Evolutionary conservation across 2,329 filamentous ascomycete species (phyloP).

Genomic region (Pseudodiploospora longispora): DNA sequence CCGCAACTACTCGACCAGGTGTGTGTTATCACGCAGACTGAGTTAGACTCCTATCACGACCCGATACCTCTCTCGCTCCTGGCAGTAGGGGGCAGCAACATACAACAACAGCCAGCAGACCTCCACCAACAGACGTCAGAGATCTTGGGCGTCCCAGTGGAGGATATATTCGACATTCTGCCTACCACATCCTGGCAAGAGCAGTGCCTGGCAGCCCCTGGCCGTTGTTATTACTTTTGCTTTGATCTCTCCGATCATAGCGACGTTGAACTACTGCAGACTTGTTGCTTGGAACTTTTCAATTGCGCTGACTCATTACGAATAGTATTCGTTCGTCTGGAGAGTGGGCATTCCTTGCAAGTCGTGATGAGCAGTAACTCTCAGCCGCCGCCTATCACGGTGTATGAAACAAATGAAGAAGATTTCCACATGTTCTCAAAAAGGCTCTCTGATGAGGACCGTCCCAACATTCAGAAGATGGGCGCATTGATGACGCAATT

Average conservation of each 20-base stretch:
- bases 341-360: slow-evolving; percentile 12
- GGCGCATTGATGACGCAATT: too few species aligned
- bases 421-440: slow-evolving; percentile 10
- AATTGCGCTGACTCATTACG: too few species aligned
- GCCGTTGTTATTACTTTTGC: slow-evolving; percentile 15
- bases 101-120: too few species aligned
- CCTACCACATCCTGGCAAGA: slow-evolving; percentile 13
- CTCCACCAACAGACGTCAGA: too few species aligned
- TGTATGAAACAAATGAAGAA: neutral
- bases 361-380: slow-evolving; percentile 8
- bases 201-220: slow-evolving; percentile 4
- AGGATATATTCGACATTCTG: slow-evolving; percentile 10
- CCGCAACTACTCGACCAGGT: neutral
- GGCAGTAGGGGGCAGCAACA: too few species aligned
- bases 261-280: slow-evolving; percentile 10
- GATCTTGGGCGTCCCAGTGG: slow-evolving; percentile 10
- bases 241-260: slow-evolving; percentile 9
- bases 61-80: too few species aligned
- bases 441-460: slow-evolving; percentile 7
- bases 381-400: slow-evolving; percentile 5
- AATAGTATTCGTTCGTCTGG: too few species aligned
- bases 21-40: too few species aligned
- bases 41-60: too few species aligned
- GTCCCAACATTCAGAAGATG: slow-evolving; percentile 9
- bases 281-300: slow-evolving; percentile 11